Evolutionary conservation across 2,329 filamentous ascomycete genomes (phyloP), one percentile per base, ranked within the genome.

Genomic region (Escovopsis sp.): DNA sequence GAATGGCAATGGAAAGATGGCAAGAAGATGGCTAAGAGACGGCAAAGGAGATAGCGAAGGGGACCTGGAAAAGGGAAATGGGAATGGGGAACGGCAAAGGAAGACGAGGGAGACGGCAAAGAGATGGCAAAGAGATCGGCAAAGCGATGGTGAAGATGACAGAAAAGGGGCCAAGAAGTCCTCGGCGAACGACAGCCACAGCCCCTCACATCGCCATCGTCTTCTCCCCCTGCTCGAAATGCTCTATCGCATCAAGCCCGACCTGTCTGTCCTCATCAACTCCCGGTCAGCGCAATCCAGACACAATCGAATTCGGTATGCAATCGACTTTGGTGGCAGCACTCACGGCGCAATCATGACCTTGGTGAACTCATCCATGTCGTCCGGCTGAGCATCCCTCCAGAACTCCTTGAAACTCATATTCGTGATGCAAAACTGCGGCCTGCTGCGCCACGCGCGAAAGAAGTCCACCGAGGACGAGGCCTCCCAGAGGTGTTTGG

Each of bases 401-500:
- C 57, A 58, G 13, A 60, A 49, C 1, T 58, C 53, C 29, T 51
- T 45, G 31, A 60, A 57, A 32, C 50, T 46, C 40, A 58, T 44
- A 19, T 55, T 46, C n/a, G 45, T 36, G 27, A 62, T 50, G 26
- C 43, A 40, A 33, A 51, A 61, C 33, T 58, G 50, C 8, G 58
- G 57, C 48, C 58, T 60, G 25, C 56, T 53, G n/a, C 57, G 54
- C 63, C 62, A 65, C 3, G 60, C 55, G 2, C 49, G 53, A 44
- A 52, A 63, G 41, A 66, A 66, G 3, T 58, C 52, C 15, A 58
- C 47, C 2, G 61, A 58, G 4, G 53, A 54, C 21, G 45, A 39
- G 1, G 63, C 60, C 13, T 61, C 51, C 62, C 62, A 66, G 14
- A 66, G 54, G 37, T 62, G 53, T 7, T 49, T 49, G 5, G 61